Evolutionary conservation across 2,329 filamentous ascomycete genomes (phyloP).

Genomic region (Polychaeton citri): DNA sequence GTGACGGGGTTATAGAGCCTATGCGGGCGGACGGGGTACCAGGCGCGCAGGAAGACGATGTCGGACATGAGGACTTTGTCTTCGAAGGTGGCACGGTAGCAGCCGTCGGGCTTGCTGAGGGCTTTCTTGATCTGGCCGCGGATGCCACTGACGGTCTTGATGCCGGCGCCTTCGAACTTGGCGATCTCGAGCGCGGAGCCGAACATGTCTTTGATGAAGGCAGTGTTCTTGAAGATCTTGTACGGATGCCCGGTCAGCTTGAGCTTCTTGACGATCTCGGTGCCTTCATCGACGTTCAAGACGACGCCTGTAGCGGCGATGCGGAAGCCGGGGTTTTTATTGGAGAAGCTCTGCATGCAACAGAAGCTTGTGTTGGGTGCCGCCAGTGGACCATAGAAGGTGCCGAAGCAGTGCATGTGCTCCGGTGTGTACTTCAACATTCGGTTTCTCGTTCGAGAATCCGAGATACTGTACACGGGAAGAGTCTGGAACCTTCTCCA

Average conservation of each 20-base stretch:
- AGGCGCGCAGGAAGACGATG: constrained; percentile 89
- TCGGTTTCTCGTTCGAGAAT: constrained; percentile 82
- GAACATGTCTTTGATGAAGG: constrained; percentile 99
- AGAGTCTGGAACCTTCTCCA: constrained; percentile 91
- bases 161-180: constrained; percentile 92
- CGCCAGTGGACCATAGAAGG: constrained; percentile 87
- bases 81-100: constrained; percentile 94
- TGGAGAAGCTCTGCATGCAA: constrained; percentile 78
- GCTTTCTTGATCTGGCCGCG: constrained; percentile 96
- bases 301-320: constrained; percentile 92
- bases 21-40: constrained; percentile 91
- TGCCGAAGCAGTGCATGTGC: constrained; percentile 97
- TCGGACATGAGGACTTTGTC: constrained; percentile 97
- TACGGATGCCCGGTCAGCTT: constrained; percentile 88
- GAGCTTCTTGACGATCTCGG: constrained; percentile 98
- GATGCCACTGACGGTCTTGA: constrained; percentile 91
- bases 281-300: constrained; percentile 83
- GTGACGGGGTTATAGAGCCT: constrained; percentile 95
- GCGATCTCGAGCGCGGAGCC: constrained; percentile 82
- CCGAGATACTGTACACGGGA: constrained; percentile 88
- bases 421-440: constrained; percentile 99
- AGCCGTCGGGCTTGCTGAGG: constrained; percentile 81
- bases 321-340: constrained; percentile 76
- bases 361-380: constrained; percentile 94
- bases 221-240: constrained; percentile 99